Percentiles rank a stretch among this genome's conserved stretches.
Evolutionary conservation across 2,329 filamentous ascomycete species (phyloP).

Genomic region (Shiraia sp.): DNA sequence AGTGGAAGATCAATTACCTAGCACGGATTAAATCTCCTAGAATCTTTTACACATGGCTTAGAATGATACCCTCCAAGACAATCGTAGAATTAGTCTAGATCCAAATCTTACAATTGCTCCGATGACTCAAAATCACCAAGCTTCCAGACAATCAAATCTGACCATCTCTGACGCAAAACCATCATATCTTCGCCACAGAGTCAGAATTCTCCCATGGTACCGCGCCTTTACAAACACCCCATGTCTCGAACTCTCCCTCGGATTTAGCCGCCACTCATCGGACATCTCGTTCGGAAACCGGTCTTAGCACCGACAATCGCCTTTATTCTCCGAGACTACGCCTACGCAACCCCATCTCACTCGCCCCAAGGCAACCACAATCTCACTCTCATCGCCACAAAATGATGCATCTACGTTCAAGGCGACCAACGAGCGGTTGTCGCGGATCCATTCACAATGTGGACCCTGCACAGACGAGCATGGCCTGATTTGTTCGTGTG

Average conservation of each 20-base stretch:
- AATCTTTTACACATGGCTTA: neutral
- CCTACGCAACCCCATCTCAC: neutral
- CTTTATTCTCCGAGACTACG: neutral
- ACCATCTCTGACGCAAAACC: no score
- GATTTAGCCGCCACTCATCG: neutral
- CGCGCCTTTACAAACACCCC: no score
- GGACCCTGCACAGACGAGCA: neutral
- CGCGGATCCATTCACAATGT: neutral
- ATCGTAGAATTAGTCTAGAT: neutral
- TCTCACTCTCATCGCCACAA: neutral
- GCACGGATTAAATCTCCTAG: conserved; percentile 17
- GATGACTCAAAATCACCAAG: no score
- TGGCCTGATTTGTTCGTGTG: neutral
- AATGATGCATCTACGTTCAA: neutral
- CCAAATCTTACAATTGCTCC: no score
- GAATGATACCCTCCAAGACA: neutral
- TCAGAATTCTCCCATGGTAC: no score
- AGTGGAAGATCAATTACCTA: conserved; percentile 49
- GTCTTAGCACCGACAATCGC: neutral
- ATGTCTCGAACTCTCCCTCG: neutral
- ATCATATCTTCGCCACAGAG: no score
- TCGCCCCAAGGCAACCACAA: neutral
- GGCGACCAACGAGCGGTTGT: neutral
- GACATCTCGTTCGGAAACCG: neutral
- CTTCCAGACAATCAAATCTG: no score